Base-by-base conservation (phyloP, 306 rosid genomes). In the Vigna nakashimae region DNA sequence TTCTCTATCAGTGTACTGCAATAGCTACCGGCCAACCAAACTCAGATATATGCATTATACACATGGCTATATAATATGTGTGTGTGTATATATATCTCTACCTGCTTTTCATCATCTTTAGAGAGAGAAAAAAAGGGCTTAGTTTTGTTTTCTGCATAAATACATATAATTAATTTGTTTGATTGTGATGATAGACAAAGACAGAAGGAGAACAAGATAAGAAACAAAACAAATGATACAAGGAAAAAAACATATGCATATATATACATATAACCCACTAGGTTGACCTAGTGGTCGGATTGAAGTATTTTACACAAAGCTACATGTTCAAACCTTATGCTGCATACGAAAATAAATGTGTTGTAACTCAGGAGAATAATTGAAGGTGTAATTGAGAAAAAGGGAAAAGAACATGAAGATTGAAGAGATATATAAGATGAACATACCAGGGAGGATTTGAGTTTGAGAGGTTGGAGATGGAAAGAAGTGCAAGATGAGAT, bases 401-500 rank as follows among this genome's bases (percentile, higher is more conserved):
- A 30, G 42, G 42, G 2, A 14, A 8, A 16, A 40, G 0, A 17
- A 51, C 0, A 16, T 17, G 16, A 26, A 71, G 36, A 2, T 16
- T 38, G 6, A 32, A 65, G 1, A 55, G 22, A 20, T 20, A 20
- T 20, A 20, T 53, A 56, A 20, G 3, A 15, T 2, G 43, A 17
- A 71, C 82, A 42, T 83, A 85, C 91, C 84, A 0, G 73, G 42
- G 30, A 45, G 15, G 16, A 53, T 13, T 3, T 53, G 60, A 18
- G 45, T 74, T 43, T 7, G 57, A 55, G 26, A 46, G 55, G 48
- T n/a, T 64, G 82, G 75, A 65, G 57, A 83, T 62, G 83, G 80
- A 83, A 71, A 74, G 66, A 74, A 81, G 77, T 82, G 83, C 65
- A 68, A 81, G 81, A 78, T 81, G 87, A 92, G 97, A 92, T 92